These are phyloP conservation scores for Marasmius oreades DNA, from an alignment of 1,284 basidiomycete genomes.

Conservation along the genomic window DNA sequence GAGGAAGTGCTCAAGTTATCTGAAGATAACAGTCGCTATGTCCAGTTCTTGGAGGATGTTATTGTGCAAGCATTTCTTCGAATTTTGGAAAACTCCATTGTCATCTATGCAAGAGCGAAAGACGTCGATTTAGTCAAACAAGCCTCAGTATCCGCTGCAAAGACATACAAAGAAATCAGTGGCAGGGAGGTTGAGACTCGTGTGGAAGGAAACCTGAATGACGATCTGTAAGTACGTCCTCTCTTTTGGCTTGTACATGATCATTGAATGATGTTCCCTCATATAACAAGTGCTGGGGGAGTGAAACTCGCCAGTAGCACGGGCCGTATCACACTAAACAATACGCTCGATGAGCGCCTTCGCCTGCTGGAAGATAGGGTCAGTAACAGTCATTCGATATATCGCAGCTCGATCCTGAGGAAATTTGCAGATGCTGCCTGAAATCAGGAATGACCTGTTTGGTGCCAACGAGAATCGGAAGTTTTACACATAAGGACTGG, in stretches of 20 bases:
- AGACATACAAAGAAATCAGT: slow-evolving; percentile 71
- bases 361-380: slow-evolving; percentile 86
- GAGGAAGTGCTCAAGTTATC: slow-evolving; percentile 62
- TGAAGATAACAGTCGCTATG: slow-evolving; percentile 55
- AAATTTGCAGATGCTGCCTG: slow-evolving; percentile 77
- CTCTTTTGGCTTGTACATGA: background rate
- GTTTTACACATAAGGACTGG: slow-evolving; percentile 75
- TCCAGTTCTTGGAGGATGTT: slow-evolving; percentile 12
- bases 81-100: slow-evolving; percentile 69
- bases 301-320: slow-evolving; percentile 72
- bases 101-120: slow-evolving; percentile 57
- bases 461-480: slow-evolving; percentile 85
- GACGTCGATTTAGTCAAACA: slow-evolving; percentile 56
- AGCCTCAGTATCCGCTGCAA: slow-evolving; percentile 61
- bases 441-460: slow-evolving; percentile 83
- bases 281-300: slow-evolving; percentile 68
- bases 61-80: slow-evolving; percentile 69
- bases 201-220: slow-evolving; percentile 65
- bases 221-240: slow-evolving; percentile 59
- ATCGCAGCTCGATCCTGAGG: background rate
- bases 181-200: slow-evolving; percentile 64
- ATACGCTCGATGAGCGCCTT: slow-evolving; percentile 88
- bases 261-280: slow-evolving; percentile 2
- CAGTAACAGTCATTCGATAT: slow-evolving; percentile 26
- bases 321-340: slow-evolving; percentile 83